Conservation (phyloP, 257 asterid genomes). For the Gardenia jasminoides region DNA sequence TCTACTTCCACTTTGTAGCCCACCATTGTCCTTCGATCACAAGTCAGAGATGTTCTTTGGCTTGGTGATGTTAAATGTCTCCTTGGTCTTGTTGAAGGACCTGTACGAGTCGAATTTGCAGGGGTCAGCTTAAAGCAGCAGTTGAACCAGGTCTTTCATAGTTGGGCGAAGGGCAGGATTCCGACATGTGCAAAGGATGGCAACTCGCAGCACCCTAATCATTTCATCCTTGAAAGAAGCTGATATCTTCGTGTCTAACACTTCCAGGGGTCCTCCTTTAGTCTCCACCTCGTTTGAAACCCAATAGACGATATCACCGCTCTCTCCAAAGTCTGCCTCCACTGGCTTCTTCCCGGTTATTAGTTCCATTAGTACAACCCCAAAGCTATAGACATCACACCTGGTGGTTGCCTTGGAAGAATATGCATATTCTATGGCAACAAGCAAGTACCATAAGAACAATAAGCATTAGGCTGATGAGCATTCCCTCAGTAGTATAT, state of each 20-base stretch:
- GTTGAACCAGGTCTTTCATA: constrained; percentile 79
- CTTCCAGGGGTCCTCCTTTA: constrained; percentile 59
- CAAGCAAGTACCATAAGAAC: constrained; percentile 2
- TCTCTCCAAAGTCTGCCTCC: constrained; percentile 85
- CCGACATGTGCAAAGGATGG: constrained; percentile 75
- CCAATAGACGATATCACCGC: constrained; percentile 77
- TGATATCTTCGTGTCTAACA: constrained; percentile 59
- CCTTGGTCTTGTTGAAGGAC: constrained; percentile 35
- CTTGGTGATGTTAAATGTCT: constrained; percentile 21
- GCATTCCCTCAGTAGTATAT: neutral
- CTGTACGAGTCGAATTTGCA: constrained; percentile 54
- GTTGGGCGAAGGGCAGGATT: constrained; percentile 68
- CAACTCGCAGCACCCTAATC: constrained; percentile 77
- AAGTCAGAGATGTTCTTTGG: constrained; percentile 24
- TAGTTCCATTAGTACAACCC: constrained; percentile 83
- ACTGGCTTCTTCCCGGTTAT: constrained; percentile 90
- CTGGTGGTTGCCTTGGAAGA: constrained; percentile 87
- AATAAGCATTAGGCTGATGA: constrained; percentile 12
- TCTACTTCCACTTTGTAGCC: constrained; percentile 17
- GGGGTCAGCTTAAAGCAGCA: constrained; percentile 72
- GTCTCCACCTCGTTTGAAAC: constrained; percentile 65
- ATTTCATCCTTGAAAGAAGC: constrained; percentile 65
- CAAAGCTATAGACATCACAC: constrained; percentile 90
- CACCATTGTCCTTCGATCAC: constrained; percentile 14
- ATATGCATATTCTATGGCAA: constrained; percentile 72